Base-by-base conservation (phyloP, 2,329 filamentous ascomycete genomes). In the Hypoxylon sp. region DNA sequence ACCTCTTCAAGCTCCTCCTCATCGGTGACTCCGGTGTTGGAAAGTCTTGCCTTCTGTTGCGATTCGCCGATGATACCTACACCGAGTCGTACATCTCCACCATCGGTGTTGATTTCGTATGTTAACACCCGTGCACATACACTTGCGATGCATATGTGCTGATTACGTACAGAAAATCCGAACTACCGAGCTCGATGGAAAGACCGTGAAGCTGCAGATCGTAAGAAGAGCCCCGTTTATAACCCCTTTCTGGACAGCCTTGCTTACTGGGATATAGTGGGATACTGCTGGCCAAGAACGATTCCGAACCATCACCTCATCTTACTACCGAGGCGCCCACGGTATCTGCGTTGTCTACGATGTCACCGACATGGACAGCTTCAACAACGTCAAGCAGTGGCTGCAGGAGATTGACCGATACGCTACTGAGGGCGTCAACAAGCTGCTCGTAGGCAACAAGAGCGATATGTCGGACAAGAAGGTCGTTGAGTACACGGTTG, bases 351-450 rank as follows among this genome's bases (percentile, higher is more conserved):
- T 99, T 76, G 96, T 99, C 81, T 99, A 98, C 89, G 96, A 99
- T 91, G 96, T 99, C 80, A 99, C 96, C 75, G 96, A 99, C 82
- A 98, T 98, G 95, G 96, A 98, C 83, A 97, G 93, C 31, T 99
- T 99, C 93, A 98, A 99, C 91, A 99, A 98, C 86, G 96, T 99
- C 78, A 98, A 99, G 92, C 96, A 99, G 88, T 99, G 96, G 96
- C 90, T 99, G 70, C 96, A 99, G 84, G 96, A 99, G 86, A 99
- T 99, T 77, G 96, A 99, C 86, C 91, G 96, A 82, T 98, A 99
- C 79, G 96, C 96, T 76, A 99, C 96, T 75, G 96, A 99, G 85
- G 96, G 96, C 74, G 96, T 99, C 80, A 99, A 99, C 90, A 99
- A 99, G 89, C 89, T 99, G 74, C 91, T 99, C 70, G 95, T 99